Percentiles rank a stretch among this genome's conserved stretches.
phyloP scores from a whole-genome alignment of 768 basidiomycete species.

The Boletus insuetus region DNA sequence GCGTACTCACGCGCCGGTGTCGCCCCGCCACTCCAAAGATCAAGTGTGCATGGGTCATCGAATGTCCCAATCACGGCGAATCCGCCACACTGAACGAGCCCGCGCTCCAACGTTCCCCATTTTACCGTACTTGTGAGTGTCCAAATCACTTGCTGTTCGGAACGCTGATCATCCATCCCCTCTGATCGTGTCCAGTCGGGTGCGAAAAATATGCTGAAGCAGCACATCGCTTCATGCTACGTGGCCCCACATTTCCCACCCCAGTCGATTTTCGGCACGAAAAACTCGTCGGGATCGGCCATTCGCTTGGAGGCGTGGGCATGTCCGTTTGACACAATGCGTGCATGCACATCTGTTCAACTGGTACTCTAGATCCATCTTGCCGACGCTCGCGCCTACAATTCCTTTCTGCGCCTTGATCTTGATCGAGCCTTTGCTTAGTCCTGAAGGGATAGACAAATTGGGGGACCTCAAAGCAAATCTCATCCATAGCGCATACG shows the following conservation, averaged over 20 bases:
- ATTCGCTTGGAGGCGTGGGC: constrained; percentile 64
- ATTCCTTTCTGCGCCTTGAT: constrained; percentile 51
- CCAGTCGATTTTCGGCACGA: constrained; percentile 47
- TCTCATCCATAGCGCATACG: constrained; percentile 47
- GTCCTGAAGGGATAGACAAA: constrained; percentile 44
- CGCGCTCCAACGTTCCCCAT: constrained; percentile 43
- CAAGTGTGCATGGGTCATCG: constrained; percentile 57
- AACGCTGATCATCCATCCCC: neutral
- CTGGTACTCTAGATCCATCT: constrained; percentile 41
- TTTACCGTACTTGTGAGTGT: constrained; percentile 45
- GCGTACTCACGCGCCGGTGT: constrained; percentile 6
- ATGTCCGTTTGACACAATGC: constrained; percentile 40
- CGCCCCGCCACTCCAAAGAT: constrained; percentile 8
- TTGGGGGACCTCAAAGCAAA: constrained; percentile 38
- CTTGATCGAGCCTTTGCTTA: constrained; percentile 65
- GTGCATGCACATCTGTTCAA: neutral
- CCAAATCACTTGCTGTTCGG: neutral
- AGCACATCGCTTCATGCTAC: constrained; percentile 53
- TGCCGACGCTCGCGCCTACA: constrained; percentile 46
- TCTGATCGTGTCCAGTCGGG: constrained; percentile 42
- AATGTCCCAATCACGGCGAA: constrained; percentile 73
- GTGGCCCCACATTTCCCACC: constrained; percentile 37
- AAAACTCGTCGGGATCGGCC: constrained; percentile 62
- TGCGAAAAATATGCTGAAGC: constrained; percentile 64
- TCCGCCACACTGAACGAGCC: constrained; percentile 52